phyloP scores from a whole-genome alignment of 495 filamentous ascomycete genomes.

The Parachaetomium inaequale region DNA sequence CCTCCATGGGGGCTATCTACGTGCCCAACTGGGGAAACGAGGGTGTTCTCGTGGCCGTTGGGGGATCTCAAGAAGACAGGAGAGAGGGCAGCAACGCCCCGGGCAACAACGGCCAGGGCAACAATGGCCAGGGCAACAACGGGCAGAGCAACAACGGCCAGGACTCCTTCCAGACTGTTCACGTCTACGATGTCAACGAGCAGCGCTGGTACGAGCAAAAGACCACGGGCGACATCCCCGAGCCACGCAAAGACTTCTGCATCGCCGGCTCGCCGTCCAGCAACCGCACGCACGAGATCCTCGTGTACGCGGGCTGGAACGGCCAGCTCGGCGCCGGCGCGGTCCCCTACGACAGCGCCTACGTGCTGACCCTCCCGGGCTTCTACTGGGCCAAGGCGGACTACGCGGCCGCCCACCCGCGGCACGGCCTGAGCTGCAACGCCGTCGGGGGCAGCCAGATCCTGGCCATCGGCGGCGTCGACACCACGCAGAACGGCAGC shows the following conservation, averaged over 20 bases:
- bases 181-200: slow-evolving; percentile 17
- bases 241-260: slow-evolving; percentile 22
- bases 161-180: slow-evolving; percentile 17
- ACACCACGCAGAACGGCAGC: slow-evolving; percentile 16
- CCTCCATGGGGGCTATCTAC: slow-evolving; percentile 15
- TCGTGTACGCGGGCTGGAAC: slow-evolving; percentile 30
- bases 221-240: slow-evolving; percentile 18
- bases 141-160: slow-evolving; percentile 1
- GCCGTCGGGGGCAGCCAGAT: slow-evolving; percentile 24
- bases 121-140: no score
- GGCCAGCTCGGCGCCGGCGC: slow-evolving; percentile 16
- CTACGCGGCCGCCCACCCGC: slow-evolving; percentile 21
- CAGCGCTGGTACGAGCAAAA: slow-evolving; percentile 24
- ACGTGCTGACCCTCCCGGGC: slow-evolving; percentile 27
- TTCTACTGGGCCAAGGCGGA: slow-evolving; percentile 27
- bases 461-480: slow-evolving; percentile 27
- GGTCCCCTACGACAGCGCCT: slow-evolving; percentile 25
- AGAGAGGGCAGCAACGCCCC: no score
- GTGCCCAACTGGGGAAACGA: slow-evolving; percentile 25
- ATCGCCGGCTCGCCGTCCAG: slow-evolving; percentile 24
- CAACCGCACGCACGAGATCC: slow-evolving; percentile 26
- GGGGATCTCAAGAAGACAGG: slow-evolving; percentile 18
- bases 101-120: no score
- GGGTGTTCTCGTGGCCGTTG: slow-evolving; percentile 23
- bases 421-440: slow-evolving; percentile 26